Evolutionary conservation across 2,329 filamentous ascomycete species (phyloP).

Genomic region (Calonectria henricotiae): DNA sequence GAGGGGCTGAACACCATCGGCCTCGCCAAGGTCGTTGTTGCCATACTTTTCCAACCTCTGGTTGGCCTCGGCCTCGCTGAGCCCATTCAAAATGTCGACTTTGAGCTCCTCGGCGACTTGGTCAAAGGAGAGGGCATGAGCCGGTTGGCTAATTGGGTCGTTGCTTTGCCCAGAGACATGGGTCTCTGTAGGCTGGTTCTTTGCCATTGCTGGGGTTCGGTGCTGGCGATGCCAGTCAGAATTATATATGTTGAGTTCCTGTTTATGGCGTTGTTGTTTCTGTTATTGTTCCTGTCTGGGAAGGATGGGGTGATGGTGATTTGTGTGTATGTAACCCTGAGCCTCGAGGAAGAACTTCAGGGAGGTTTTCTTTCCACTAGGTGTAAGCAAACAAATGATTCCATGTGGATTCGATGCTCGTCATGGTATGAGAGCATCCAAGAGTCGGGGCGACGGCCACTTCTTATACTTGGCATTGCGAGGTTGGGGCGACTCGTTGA

Average conservation of each 20-base stretch:
- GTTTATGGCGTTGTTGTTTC: background rate
- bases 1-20: conserved; percentile 67
- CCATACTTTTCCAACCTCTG: conserved; percentile 70
- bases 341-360: conserved; percentile 64
- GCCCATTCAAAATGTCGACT: conserved; percentile 69
- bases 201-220: background rate
- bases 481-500: conserved; percentile 21
- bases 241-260: background rate
- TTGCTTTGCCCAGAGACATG: conserved; percentile 59
- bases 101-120: conserved; percentile 69
- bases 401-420: conserved; percentile 24
- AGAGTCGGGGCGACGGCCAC: conserved; percentile 29
- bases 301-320: background rate
- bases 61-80: conserved; percentile 68
- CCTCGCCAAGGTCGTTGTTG: conserved; percentile 70
- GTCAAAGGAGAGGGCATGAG: conserved; percentile 70
- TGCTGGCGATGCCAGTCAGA: background rate
- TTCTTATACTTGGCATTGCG: conserved; percentile 47
- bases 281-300: background rate
- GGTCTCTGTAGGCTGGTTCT: conserved; percentile 3
- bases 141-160: conserved; percentile 68
- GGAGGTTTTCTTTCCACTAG: conserved; percentile 48
- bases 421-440: background rate
- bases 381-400: conserved; percentile 42
- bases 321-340: conserved; percentile 39